phyloP scores from a whole-genome alignment of 345 rosid species.

The Nephelium lappaceum region DNA sequence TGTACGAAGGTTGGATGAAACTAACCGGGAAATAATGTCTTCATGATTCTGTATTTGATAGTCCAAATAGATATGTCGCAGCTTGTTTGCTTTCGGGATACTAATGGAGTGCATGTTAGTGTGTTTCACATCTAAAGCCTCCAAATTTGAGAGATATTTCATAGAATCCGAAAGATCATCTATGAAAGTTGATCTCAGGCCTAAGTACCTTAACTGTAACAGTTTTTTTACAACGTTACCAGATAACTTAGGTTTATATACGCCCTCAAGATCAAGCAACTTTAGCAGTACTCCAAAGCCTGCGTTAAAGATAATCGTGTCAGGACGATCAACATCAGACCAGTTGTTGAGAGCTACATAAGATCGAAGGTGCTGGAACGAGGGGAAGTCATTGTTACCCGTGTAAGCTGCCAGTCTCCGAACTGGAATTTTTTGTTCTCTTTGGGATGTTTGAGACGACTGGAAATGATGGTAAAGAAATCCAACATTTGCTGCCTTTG shows the following conservation, averaged over 20 bases:
- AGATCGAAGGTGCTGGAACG: not conserved
- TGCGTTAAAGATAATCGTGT: slow-evolving; percentile 1
- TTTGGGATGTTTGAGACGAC: not conserved
- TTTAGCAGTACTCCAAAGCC: slow-evolving; percentile 9
- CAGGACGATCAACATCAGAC: not conserved
- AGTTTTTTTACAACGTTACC: not conserved
- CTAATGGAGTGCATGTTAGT: not conserved
- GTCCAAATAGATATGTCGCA: slow-evolving; percentile 34
- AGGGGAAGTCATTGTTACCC: not conserved
- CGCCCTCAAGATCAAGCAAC: slow-evolving; percentile 33
- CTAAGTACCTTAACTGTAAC: slow-evolving; percentile 20
- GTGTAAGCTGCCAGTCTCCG: slow-evolving; percentile 25
- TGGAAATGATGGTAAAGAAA: not conserved
- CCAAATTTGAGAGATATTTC: slow-evolving; percentile 10
- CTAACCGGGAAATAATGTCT: not conserved
- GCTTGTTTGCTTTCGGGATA: not conserved
- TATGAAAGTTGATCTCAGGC: slow-evolving; percentile 28
- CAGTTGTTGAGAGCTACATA: not conserved
- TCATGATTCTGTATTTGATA: not conserved
- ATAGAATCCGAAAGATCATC: slow-evolving; percentile 16
- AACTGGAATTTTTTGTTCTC: not conserved
- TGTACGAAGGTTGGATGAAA: too few relatives aligned
- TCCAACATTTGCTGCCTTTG: slow-evolving; percentile 15
- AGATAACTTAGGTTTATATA: slow-evolving; percentile 24
- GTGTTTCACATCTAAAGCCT: slow-evolving; percentile 32